Evolutionary conservation across 2,329 filamentous ascomycete genomes (phyloP).

Genomic region (Exophiala alcalophila): DNA sequence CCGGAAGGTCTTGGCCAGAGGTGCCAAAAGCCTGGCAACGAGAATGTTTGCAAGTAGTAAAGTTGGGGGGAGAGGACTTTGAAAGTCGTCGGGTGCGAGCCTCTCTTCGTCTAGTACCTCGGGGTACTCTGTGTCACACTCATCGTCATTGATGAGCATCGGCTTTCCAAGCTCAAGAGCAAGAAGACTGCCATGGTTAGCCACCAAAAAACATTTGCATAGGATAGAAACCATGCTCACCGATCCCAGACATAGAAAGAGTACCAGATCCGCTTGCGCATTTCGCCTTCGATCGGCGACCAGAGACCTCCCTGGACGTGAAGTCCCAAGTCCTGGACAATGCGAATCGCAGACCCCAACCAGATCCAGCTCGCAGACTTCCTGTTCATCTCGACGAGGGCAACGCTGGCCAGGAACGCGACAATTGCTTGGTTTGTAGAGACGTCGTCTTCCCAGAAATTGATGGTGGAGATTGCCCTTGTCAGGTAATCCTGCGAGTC

Average conservation of each 20-base stretch:
- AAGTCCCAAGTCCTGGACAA: conserved; percentile 79
- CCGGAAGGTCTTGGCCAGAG: conserved; percentile 68
- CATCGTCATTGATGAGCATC: conserved; percentile 77
- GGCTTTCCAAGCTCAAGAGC: conserved; percentile 79
- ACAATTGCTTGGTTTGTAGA: conserved; percentile 72
- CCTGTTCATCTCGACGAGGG: conserved; percentile 79
- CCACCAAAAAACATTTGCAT: conserved; percentile 1
- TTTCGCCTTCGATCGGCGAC: conserved; percentile 75
- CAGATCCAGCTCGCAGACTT: conserved; percentile 83
- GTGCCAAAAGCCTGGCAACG: conserved; percentile 72
- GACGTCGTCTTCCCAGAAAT: conserved; percentile 78
- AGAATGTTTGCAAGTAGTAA: conserved; percentile 67
- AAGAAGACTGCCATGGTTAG: conserved; percentile 55
- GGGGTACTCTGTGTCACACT: conserved; percentile 81
- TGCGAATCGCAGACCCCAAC: conserved; percentile 74
- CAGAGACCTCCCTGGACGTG: conserved; percentile 72
- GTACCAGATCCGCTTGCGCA: conserved; percentile 90
- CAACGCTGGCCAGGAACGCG: conserved; percentile 71
- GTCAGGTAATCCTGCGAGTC: conserved; percentile 66
- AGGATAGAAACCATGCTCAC: conserved; percentile 41
- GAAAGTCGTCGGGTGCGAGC: conserved; percentile 24
- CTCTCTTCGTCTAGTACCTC: conserved; percentile 73
- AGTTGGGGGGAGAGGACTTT: conserved; percentile 56
- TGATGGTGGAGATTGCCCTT: conserved; percentile 64
- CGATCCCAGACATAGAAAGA: conserved; percentile 86